Percentiles rank a stretch among this genome's conserved stretches.
Evolutionary conservation across 805 yeast genomes (phyloP).

Genomic region (Barnettozyma sucrosica): DNA sequence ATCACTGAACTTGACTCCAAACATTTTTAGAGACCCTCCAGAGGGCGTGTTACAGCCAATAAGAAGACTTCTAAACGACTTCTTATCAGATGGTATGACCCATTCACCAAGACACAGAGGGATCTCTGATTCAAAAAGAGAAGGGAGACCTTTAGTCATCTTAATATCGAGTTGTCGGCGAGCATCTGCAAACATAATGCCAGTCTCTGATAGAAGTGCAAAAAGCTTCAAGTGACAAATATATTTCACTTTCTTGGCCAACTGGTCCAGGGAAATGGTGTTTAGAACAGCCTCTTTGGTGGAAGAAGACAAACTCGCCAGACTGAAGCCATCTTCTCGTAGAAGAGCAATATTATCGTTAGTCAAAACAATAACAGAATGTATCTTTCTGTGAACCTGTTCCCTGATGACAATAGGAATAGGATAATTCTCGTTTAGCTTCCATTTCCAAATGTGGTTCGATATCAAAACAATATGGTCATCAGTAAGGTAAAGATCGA

Average conservation of each 20-base stretch:
- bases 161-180: constrained; percentile 9
- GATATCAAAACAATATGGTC: constrained; percentile 17
- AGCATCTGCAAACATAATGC: constrained; percentile 18
- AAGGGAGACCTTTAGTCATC: constrained; percentile 2
- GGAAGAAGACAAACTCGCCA: constrained; percentile 16
- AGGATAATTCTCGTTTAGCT: constrained; percentile 8
- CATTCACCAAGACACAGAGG: constrained; percentile 31
- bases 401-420: constrained; percentile 20
- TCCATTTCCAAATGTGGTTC: constrained; percentile 17
- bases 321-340: constrained; percentile 31
- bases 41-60: constrained; percentile 28
- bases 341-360: constrained; percentile 21
- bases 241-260: constrained; percentile 26
- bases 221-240: constrained; percentile 19
- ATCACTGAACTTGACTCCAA: constrained; percentile 12
- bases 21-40: constrained; percentile 22
- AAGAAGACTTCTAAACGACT: constrained; percentile 25
- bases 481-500: constrained; percentile 11
- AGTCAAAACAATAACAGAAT: constrained; percentile 8
- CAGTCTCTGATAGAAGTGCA: constrained; percentile 18
- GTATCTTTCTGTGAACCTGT: constrained; percentile 10
- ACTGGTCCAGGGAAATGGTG: constrained; percentile 21
- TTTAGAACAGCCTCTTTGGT: constrained; percentile 17
- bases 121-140: constrained; percentile 20
- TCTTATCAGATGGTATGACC: constrained; percentile 24